Evolutionary conservation across 2,329 filamentous ascomycete genomes (phyloP).

Genomic region (Talaromyces piceae): DNA sequence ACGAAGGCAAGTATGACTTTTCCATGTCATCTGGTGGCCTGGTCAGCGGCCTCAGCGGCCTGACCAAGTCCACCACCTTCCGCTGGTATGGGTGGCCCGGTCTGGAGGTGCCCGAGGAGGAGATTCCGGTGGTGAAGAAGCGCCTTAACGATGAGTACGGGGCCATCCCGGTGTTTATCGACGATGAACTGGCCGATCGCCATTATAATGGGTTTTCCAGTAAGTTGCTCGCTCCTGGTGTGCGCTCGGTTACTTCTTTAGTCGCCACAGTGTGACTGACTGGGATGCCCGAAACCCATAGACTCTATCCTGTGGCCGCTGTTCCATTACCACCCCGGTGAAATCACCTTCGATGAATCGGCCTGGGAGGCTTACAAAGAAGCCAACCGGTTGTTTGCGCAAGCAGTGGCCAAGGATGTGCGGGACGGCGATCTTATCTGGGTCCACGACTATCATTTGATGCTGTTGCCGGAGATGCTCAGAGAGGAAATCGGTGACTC

Average conservation of each 20-base stretch:
- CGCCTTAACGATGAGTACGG: constrained; percentile 80
- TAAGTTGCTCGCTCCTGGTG: constrained; percentile 41
- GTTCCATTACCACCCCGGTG: constrained; percentile 93
- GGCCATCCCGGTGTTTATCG: constrained; percentile 85
- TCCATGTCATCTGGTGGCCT: constrained; percentile 96
- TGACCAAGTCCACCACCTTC: constrained; percentile 88
- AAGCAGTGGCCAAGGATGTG: constrained; percentile 74
- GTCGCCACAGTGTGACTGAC: neutral
- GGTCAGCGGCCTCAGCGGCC: constrained; percentile 83
- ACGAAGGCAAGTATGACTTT: constrained; percentile 86
- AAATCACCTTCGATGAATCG: constrained; percentile 91
- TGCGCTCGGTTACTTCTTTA: too few species aligned
- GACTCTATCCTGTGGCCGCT: constrained; percentile 94
- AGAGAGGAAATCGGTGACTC: constrained; percentile 71
- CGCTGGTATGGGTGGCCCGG: constrained; percentile 99
- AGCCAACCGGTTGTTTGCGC: constrained; percentile 82
- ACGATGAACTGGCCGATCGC: constrained; percentile 84
- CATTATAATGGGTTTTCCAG: constrained; percentile 99
- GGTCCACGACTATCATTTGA: constrained; percentile 95
- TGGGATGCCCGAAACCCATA: constrained; percentile 27
- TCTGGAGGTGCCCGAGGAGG: constrained; percentile 78
- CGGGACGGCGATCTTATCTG: constrained; percentile 87
- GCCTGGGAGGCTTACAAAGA: constrained; percentile 86
- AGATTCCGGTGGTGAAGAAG: constrained; percentile 65
- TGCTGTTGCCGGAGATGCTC: constrained; percentile 88